These are phyloP conservation scores for Purpureocillium takamizusanense DNA, from an alignment of 2,329 filamentous ascomycete species.

Conservation along the genomic window DNA sequence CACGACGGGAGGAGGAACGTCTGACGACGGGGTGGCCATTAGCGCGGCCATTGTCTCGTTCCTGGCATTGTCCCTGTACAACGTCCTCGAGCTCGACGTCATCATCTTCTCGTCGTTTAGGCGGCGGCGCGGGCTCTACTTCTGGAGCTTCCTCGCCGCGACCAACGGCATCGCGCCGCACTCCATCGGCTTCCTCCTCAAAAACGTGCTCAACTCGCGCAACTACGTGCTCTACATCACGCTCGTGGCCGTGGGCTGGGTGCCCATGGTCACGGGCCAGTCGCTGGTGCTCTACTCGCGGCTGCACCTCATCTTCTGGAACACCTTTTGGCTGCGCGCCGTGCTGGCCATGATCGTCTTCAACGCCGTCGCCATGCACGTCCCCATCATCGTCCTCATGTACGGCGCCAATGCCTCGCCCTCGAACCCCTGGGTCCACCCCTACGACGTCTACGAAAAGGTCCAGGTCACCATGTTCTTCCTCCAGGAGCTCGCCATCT, in stretches of 20 bases:
- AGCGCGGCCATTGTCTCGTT: too few relatives aligned
- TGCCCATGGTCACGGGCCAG: slow-evolving; percentile 48
- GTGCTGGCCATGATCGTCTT: slow-evolving; percentile 48
- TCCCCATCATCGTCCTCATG: slow-evolving; percentile 44
- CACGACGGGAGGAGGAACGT: too few relatives aligned
- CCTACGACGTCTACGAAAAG: slow-evolving; percentile 37
- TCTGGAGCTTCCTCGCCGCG: slow-evolving; percentile 26
- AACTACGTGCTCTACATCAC: slow-evolving; percentile 9
- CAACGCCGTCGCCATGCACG: slow-evolving; percentile 42
- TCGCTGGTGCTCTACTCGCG: slow-evolving; percentile 52
- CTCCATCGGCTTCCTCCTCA: slow-evolving; percentile 35
- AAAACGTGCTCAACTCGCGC: slow-evolving; percentile 17
- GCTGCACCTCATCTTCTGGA: slow-evolving; percentile 47
- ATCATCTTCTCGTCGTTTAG: slow-evolving; percentile 23
- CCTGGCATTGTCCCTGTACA: slow-evolving; percentile 13
- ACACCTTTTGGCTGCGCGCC: slow-evolving; percentile 34
- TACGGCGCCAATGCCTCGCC: slow-evolving; percentile 34
- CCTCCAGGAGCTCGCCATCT: slow-evolving; percentile 42
- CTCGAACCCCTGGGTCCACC: slow-evolving; percentile 5
- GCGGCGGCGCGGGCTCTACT: slow-evolving; percentile 21
- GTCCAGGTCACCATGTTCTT: slow-evolving; percentile 47
- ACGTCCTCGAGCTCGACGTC: slow-evolving; percentile 19
- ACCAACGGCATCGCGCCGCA: slow-evolving; percentile 23
- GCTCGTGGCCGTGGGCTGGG: slow-evolving; percentile 15
- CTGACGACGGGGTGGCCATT: too few relatives aligned